Evolutionary conservation across 169 alveolate species (phyloP), one percentile per base, ranked within the genome.

Genomic region (Plasmodium inui): DNA sequence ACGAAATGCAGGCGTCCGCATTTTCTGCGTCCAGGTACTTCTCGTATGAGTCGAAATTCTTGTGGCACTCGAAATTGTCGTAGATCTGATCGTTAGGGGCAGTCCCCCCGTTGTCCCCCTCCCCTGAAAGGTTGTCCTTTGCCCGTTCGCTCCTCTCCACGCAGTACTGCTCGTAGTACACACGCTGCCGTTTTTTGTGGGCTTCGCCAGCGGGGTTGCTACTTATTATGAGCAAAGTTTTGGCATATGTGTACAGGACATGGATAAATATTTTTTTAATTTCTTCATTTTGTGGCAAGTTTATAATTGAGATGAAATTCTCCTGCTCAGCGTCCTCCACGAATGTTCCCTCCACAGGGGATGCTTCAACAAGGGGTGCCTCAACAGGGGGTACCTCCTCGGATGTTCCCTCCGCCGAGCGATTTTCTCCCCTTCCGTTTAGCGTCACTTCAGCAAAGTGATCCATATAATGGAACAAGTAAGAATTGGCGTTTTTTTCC

Each of bases 401-500:
- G 14, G 28, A 14, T 14, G 26, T 1, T 76, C 8, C 93, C 22
- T 46, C 84, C 10, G 46, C 71, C 61, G 28, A 12, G 2, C 14
- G 5, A n/a, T 3, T 86, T 30, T 5, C 50, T 3, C 41, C 12
- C 26, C 37, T 34, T n/a, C 80, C 19, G 37, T 53, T 10, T 55
- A 74, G 61, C 19, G 53, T 74, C 26, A 85, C 70, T 74, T 85
- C 26, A 19, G 67, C 82, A 85, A 44, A 85, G 71, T 86, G 30
- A 37, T 86, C 76, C 67, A 86, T 76, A 76, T 86, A 86, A 19
- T 86, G 86, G 80, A 86, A 74, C 41, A 86, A 57, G n/a, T 86
- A 86, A 0, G 78, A 53, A 44, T 73, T 73, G 44, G 37, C 78
- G 39, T 86, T 76, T 53, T 78, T 86, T 76, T n/a, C 19, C 67